Percentiles rank a stretch among this genome's conserved stretches.
Evolutionary conservation across 2,329 filamentous ascomycete genomes (phyloP).

Genomic region (Pseudogymnoascus sp.): DNA sequence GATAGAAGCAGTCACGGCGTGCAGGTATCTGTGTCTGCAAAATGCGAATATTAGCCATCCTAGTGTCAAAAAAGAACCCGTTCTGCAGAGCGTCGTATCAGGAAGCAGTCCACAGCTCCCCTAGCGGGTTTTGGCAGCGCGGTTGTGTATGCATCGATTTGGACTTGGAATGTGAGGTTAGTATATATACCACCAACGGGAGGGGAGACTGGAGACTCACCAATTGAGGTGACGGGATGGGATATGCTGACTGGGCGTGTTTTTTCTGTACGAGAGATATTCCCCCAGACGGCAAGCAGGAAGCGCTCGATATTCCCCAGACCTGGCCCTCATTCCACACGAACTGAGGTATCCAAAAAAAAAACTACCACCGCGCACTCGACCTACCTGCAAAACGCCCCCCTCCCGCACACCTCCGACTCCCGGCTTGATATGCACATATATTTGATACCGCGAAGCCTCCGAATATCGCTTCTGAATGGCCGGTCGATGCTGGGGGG

Average conservation of each 20-base stretch:
- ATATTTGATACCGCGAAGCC: background rate
- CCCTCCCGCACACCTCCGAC: background rate
- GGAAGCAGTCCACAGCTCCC: no score
- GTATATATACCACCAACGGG: no score
- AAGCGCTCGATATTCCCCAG: background rate
- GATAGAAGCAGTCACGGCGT: no score
- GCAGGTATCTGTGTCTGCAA: no score
- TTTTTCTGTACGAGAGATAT: background rate
- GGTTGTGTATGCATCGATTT: background rate
- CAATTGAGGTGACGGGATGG: background rate
- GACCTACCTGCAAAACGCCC: background rate
- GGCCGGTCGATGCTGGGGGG: background rate
- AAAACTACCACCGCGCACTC: background rate
- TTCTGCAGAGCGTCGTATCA: no score
- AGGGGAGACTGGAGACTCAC: background rate
- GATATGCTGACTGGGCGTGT: background rate
- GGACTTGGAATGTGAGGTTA: no score
- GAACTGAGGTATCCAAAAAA: background rate
- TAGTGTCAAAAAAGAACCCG: no score
- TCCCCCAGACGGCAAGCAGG: background rate
- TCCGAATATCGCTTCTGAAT: no score
- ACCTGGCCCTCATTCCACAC: background rate
- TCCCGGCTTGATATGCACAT: background rate
- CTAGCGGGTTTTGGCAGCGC: no score
- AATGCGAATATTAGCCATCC: no score